These are phyloP conservation scores for Malassezia restricta DNA, from an alignment of 1,284 basidiomycete species.

Conservation along the genomic window DNA sequence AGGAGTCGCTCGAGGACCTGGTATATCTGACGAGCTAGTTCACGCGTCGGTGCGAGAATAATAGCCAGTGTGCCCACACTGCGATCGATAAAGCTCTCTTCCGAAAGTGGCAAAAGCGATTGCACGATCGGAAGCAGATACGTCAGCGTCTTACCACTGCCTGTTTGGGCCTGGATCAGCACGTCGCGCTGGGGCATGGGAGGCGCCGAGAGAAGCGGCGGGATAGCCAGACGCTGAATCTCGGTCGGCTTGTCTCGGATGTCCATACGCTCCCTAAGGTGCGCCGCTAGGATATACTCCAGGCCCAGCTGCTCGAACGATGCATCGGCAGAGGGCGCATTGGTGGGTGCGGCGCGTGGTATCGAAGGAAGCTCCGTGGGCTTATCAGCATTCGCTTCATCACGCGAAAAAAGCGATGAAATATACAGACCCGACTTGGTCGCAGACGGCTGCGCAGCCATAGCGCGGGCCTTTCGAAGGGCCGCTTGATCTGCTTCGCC, in stretches of 20 bases:
- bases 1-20: slow-evolving; percentile 58
- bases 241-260: slow-evolving; percentile 70
- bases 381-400: slow-evolving; percentile 5
- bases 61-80: slow-evolving; percentile 80
- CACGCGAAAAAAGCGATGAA: slow-evolving; percentile 14
- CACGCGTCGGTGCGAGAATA: slow-evolving; percentile 85
- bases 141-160: slow-evolving; percentile 90
- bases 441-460: background rate
- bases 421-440: slow-evolving; percentile 5
- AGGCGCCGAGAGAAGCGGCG: slow-evolving; percentile 55
- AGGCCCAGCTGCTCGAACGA: slow-evolving; percentile 54
- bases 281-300: slow-evolving; percentile 65
- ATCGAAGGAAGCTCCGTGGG: slow-evolving; percentile 4
- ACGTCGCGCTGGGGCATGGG: slow-evolving; percentile 56
- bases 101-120: slow-evolving; percentile 76
- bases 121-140: slow-evolving; percentile 92
- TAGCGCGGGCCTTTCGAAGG: background rate
- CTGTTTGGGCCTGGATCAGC: slow-evolving; percentile 93
- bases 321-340: slow-evolving; percentile 48
- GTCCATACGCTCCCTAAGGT: slow-evolving; percentile 67
- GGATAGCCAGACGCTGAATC: slow-evolving; percentile 72
- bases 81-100: slow-evolving; percentile 57
- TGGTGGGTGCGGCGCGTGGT: slow-evolving; percentile 22
- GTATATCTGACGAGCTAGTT: slow-evolving; percentile 84
- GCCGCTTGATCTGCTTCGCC: background rate